These are phyloP conservation scores for Pyrenula massariospora DNA, from an alignment of 495 filamentous ascomycete species.

Conservation along the genomic window DNA sequence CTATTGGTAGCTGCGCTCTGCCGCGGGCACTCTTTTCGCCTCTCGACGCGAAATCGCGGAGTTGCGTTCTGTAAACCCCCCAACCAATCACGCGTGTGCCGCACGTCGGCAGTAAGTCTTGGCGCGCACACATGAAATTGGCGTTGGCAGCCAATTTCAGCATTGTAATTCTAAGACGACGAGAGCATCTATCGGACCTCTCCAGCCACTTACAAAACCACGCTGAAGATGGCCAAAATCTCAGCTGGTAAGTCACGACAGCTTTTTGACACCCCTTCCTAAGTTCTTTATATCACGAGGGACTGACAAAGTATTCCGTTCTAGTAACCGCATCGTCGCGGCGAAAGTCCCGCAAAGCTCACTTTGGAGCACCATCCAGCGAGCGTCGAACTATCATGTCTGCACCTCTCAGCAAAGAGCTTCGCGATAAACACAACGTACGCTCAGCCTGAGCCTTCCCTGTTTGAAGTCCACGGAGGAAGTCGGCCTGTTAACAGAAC, in stretches of 20 bases:
- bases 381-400: constrained; percentile 88
- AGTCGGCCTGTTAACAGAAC: constrained; percentile 1
- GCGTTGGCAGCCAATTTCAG: not conserved
- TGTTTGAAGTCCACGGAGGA: not conserved
- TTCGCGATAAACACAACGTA: constrained; percentile 93
- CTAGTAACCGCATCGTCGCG: constrained; percentile 54
- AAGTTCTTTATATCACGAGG: not conserved
- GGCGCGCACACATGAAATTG: not conserved
- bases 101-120: not conserved
- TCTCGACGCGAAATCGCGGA: too few relatives aligned
- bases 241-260: not conserved
- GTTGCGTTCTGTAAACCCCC: too few relatives aligned
- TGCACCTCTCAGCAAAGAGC: constrained; percentile 88
- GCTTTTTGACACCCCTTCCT: not conserved
- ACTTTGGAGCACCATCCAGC: constrained; percentile 87
- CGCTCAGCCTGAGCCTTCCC: constrained; percentile 10
- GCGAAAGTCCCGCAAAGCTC: constrained; percentile 94
- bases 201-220: not conserved
- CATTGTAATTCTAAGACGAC: not conserved
- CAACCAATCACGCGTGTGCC: not conserved
- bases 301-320: not conserved
- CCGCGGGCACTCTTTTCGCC: too few relatives aligned
- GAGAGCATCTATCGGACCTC: not conserved
- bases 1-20: too few relatives aligned
- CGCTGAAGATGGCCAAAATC: not conserved